Base-by-base conservation (phyloP, 331 rosid species). In the Spiraea crenata region DNA sequence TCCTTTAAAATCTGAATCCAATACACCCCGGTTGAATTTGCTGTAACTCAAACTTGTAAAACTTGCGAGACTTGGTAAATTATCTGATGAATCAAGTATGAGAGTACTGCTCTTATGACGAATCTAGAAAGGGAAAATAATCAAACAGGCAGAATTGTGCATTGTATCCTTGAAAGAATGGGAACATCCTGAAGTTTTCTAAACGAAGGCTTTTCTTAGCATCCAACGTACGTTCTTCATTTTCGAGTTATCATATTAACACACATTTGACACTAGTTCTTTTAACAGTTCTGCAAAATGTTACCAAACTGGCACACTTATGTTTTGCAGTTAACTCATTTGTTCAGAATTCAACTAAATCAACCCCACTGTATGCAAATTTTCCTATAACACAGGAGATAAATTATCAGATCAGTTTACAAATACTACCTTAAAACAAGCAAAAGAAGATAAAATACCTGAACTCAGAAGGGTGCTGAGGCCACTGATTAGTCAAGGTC, bases 401-500 rank as follows among this genome's bases (percentile, higher is more conserved):
- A 3, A 20, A 47, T 5, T 25, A 25, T 25, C 31, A 25, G 31
- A 25, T 25, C 31, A 25, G 31, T 25, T 25, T 25, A 25, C 31
- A 25, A 25, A 0, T 25, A 25, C 31, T 25, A 25, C 31, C 31
- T 13, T 31, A 10, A 46, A 65, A 46, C 11, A 16, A 13, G 41
- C 0, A 25, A 65, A 52, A 49, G 6, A 13, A 57, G 42, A 6
- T 44, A 25, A 25, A 76, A 56, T 78, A 92, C 98, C 93, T 79
- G 49, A 93, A 93, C 6, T 77, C 75, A 35, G 76, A 57, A 16
- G 96, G 89, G 62, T 70, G 55, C 49, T 68, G 83, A 3, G 98
- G 98, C 97, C 96, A 90, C 57, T 84, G 96, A 69, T 90, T 93
- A 44, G 74, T 62, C 65, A 90, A 67, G 9, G 67, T 77, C 69